A percentile compares a stretch with the other conserved stretches of the same genome.
These are phyloP conservation scores for Polygonum aviculare DNA, from an alignment of 148 eudicot genomes.

Conservation along the genomic window DNA sequence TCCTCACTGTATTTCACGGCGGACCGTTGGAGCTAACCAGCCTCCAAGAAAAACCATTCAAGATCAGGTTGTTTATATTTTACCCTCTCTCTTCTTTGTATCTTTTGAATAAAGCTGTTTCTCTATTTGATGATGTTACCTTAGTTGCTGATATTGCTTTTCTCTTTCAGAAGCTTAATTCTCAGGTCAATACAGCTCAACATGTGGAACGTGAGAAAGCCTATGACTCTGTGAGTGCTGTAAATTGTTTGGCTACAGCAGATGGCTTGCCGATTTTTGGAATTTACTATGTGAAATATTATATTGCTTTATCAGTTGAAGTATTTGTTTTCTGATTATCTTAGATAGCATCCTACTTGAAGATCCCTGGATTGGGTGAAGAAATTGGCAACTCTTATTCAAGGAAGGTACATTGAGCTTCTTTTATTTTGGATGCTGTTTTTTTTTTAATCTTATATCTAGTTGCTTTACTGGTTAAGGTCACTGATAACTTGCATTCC, in stretches of 20 bases:
- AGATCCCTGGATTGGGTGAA: constrained; percentile 70
- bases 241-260: not conserved
- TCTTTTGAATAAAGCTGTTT: not conserved
- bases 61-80: constrained; percentile 56
- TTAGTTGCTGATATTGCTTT: not conserved
- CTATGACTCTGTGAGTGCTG: constrained; percentile 62
- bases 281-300: not conserved
- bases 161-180: constrained; percentile 62
- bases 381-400: constrained; percentile 59
- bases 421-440: not conserved
- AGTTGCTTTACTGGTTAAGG: not conserved
- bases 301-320: not conserved
- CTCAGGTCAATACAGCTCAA: constrained; percentile 85
- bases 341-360: constrained; percentile 79
- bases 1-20: constrained; percentile 92
- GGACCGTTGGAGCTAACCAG: constrained; percentile 55
- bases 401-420: constrained; percentile 46
- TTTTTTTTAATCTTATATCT: not conserved
- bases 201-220: constrained; percentile 93
- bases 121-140: not conserved
- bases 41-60: constrained; percentile 60
- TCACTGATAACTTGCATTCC: not conserved
- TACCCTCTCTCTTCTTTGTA: not conserved
- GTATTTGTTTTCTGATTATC: not conserved
- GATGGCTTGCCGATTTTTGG: not conserved